Evolutionary conservation across 2,329 filamentous ascomycete genomes (phyloP).

Genomic region (Byssothecium circinans): DNA sequence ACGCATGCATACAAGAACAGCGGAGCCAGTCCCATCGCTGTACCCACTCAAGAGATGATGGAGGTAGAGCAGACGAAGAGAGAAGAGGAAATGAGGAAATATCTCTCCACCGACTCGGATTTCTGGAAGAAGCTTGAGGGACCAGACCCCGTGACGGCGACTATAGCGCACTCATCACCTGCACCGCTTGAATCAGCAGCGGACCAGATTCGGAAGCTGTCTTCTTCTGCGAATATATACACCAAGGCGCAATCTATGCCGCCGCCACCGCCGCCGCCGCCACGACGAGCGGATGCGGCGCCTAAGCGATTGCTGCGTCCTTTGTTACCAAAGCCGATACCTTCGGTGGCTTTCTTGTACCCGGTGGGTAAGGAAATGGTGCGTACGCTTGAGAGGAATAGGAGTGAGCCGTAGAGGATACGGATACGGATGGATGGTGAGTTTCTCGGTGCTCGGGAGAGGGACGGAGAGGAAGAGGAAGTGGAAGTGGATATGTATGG

Average conservation of each 20-base stretch:
- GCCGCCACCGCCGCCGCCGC: background rate
- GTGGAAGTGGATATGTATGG: too few species aligned
- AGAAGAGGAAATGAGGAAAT: conserved; percentile 15
- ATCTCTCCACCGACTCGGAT: conserved; percentile 17
- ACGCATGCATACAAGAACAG: background rate
- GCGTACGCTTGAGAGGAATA: too few species aligned
- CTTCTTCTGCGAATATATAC: too few species aligned
- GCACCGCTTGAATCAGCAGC: background rate
- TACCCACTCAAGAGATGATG: background rate
- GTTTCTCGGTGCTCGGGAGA: too few species aligned
- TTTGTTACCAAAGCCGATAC: too few species aligned
- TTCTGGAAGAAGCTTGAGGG: conserved; percentile 25
- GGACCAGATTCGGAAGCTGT: background rate
- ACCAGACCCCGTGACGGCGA: background rate
- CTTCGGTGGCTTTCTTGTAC: too few species aligned
- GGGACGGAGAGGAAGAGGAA: too few species aligned
- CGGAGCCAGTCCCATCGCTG: background rate
- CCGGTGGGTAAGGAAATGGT: too few species aligned
- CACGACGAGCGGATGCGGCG: too few species aligned
- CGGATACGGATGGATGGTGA: too few species aligned
- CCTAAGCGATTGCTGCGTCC: too few species aligned
- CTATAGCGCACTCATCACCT: background rate
- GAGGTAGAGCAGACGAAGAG: background rate
- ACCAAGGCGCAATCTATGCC: background rate
- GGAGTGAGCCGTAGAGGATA: too few species aligned